phyloP scores from a whole-genome alignment of 345 rosid genomes.

The Eucalyptus cloeziana region DNA sequence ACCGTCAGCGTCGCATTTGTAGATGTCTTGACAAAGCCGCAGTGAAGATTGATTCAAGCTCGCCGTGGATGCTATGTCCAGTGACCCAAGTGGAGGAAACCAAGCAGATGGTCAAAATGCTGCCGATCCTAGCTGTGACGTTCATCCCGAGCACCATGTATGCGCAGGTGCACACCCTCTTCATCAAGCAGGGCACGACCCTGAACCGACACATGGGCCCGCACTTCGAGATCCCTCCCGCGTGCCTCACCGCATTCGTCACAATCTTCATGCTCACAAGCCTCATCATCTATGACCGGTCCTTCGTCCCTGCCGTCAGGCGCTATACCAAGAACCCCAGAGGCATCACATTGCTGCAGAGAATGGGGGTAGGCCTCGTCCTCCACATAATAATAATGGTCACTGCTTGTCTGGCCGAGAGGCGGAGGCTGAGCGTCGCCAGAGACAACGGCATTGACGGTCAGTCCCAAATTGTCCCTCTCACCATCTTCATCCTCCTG shows the following conservation, averaged over 20 bases:
- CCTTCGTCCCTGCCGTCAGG: conserved; percentile 24
- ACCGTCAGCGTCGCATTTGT: neutral
- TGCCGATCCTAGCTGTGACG: conserved; percentile 25
- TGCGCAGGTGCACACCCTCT: conserved; percentile 43
- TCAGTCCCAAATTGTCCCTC: conserved; percentile 28
- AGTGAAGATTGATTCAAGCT: conserved; percentile 11
- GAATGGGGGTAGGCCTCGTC: conserved; percentile 63
- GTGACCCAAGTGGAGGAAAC: conserved; percentile 64
- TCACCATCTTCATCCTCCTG: conserved; percentile 45
- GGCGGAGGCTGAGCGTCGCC: conserved; percentile 45
- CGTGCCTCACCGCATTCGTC: conserved; percentile 49
- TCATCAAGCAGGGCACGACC: conserved; percentile 61
- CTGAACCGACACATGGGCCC: conserved; percentile 39
- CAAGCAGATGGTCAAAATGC: conserved; percentile 55
- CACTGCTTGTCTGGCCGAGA: conserved; percentile 39
- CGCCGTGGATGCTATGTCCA: conserved; percentile 45
- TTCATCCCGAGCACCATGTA: conserved; percentile 42
- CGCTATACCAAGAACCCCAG: conserved; percentile 52
- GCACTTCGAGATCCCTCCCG: conserved; percentile 60
- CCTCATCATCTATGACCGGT: conserved; percentile 42
- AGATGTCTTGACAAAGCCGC: conserved; percentile 64
- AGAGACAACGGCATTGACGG: conserved; percentile 8
- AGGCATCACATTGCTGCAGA: conserved; percentile 67
- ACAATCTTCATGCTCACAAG: conserved; percentile 62
- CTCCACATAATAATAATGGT: conserved; percentile 50